phyloP scores from a whole-genome alignment of 352 stramenopile species.

The Achlya hypogyna region DNA sequence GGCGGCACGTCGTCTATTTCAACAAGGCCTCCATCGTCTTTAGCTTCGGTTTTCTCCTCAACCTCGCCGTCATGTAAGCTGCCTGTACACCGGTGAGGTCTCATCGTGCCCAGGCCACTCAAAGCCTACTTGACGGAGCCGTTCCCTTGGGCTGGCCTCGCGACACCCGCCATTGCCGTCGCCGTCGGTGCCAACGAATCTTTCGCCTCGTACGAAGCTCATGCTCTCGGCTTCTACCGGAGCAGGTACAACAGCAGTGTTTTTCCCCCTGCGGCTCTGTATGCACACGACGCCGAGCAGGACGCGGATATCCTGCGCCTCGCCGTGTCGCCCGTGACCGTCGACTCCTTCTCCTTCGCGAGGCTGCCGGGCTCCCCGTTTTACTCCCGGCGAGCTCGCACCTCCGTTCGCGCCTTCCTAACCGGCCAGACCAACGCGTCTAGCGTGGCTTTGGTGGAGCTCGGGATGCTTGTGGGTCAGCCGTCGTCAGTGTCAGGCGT shows the following conservation, averaged over 20 bases:
- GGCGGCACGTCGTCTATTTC: not conserved
- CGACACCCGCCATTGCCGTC: not conserved
- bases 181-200: not conserved
- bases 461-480: not conserved
- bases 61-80: not conserved
- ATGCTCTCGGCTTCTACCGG: not conserved
- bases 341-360: not conserved
- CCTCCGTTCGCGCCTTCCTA: not conserved
- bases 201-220: not conserved
- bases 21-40: not conserved
- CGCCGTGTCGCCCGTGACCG: not conserved
- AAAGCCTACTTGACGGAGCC: conserved; percentile 1
- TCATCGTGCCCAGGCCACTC: not conserved
- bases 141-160: not conserved
- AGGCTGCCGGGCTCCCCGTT: not conserved
- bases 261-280: not conserved
- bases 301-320: not conserved
- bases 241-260: not conserved
- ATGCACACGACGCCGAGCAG: not conserved
- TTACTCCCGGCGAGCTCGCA: not conserved
- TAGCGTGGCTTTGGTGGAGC: not conserved
- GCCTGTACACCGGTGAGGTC: not conserved
- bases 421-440: not conserved
- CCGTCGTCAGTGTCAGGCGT: not conserved
- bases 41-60: not conserved